Base-by-base conservation (phyloP, 2,329 filamentous ascomycete species). In the Fusarium clavum region DNA sequence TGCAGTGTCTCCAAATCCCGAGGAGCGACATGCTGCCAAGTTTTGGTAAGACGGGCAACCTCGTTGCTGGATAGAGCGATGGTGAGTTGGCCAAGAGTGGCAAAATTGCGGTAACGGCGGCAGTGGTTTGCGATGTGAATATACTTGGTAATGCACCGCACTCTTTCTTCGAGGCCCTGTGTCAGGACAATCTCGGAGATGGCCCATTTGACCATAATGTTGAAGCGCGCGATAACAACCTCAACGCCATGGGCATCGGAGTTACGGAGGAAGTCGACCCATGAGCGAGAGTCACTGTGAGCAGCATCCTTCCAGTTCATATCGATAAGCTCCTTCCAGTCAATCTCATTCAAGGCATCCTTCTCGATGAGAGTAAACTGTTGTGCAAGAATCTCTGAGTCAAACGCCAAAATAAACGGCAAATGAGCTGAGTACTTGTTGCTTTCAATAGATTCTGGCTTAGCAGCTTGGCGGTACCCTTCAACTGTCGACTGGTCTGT, bases 311-410 rank as follows among this genome's bases (percentile, higher is more conserved):
- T 93, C 92, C 93, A 95, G 53, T 88, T 88, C 85, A 96, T 91
- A 57, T 94, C 92, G 57, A 95, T 92, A 14, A 96, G 84, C 72
- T 96, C 93, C 77, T 92, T 94, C 93, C 93, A 96, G 80, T 95
- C 92, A 67, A 96, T 92, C 78, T 95, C 93, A 72, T 94, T 92
- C 24, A 96, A 83, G 2, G 92, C 93, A 76, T 95, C 93, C 78
- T 95, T 94, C 76, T 96, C 93, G 48, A 96, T 93, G 34, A 96
- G 85, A 0, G 92, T 95, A 72, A 96, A 93, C 73, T 96, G 93
- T 78, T 94, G 91, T 5, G 93, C 93, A 27, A 96, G 84, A 5
- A 91, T 83, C 71, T 93, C 90, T 8, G 93, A 94, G 74, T 94
- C 92, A 72, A 94, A 94, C 0, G 92, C 92, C 25, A 96, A 83